phyloP scores from a whole-genome alignment of 768 basidiomycete species.

The Mycena floridula region DNA sequence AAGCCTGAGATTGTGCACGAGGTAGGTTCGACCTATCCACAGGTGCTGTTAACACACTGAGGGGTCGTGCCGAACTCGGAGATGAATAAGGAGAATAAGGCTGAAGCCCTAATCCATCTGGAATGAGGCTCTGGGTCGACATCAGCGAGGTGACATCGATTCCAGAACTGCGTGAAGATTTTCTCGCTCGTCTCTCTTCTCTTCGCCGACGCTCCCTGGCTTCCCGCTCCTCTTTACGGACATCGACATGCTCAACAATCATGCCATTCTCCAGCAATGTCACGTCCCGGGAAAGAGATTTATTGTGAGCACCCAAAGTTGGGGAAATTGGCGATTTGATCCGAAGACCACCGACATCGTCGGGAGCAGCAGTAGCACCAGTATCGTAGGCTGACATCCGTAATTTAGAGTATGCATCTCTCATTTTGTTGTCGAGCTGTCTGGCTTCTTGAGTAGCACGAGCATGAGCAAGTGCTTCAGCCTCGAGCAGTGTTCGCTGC shows the following conservation, averaged over 20 bases:
- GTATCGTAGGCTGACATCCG: conserved; percentile 75
- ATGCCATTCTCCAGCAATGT: conserved; percentile 84
- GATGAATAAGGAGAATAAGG: conserved; percentile 60
- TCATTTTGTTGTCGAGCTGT: conserved; percentile 68
- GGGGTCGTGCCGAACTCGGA: conserved; percentile 46
- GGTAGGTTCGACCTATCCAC: conserved; percentile 57
- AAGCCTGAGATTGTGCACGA: conserved; percentile 68
- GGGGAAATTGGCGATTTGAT: conserved; percentile 58
- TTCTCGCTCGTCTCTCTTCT: conserved; percentile 69
- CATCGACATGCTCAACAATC: conserved; percentile 84
- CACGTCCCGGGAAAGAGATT: conserved; percentile 61
- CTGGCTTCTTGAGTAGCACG: conserved; percentile 75
- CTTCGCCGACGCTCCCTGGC: conserved; percentile 63
- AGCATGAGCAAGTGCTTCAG: conserved; percentile 74
- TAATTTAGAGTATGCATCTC: conserved; percentile 74
- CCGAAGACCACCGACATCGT: conserved; percentile 62
- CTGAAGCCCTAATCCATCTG: conserved; percentile 43
- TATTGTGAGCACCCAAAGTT: conserved; percentile 29
- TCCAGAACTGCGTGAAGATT: conserved; percentile 64
- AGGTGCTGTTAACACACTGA: conserved; percentile 55
- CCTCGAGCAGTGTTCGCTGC: conserved; percentile 75
- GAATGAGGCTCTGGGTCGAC: conserved; percentile 53
- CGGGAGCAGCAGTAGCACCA: conserved; percentile 40
- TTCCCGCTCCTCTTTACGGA: conserved; percentile 73
- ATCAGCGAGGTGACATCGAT: conserved; percentile 72